phyloP scores from a whole-genome alignment of 2,329 filamentous ascomycete species.

The Fusarium austroafricanum region DNA sequence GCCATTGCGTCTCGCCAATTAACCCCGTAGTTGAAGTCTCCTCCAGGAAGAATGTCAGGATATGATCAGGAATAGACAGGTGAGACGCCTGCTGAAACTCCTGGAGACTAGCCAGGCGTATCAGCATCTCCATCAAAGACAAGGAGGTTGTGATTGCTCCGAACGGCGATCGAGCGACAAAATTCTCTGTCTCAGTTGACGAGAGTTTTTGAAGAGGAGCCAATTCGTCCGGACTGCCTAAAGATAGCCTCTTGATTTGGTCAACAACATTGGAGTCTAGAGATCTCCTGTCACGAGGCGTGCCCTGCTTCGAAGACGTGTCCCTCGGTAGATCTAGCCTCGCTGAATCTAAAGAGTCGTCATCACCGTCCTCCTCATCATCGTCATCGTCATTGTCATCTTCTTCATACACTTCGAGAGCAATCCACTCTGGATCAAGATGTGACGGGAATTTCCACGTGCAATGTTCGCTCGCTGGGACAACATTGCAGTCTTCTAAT shows the following conservation, averaged over 20 bases:
- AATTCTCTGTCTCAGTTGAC: slow-evolving; percentile 43
- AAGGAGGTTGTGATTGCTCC: slow-evolving; percentile 65
- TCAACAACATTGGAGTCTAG: slow-evolving; percentile 55
- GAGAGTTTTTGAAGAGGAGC: slow-evolving; percentile 14
- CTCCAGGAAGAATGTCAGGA: slow-evolving; percentile 87
- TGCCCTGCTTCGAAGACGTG: slow-evolving; percentile 15
- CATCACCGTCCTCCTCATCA: slow-evolving; percentile 55
- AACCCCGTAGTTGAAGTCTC: slow-evolving; percentile 66
- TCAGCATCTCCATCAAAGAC: slow-evolving; percentile 88
- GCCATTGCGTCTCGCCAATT: slow-evolving; percentile 58
- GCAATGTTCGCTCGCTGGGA: neutral
- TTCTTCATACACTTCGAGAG: slow-evolving; percentile 80
- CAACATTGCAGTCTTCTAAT: neutral
- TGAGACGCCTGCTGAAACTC: slow-evolving; percentile 93
- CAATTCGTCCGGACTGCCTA: slow-evolving; percentile 39
- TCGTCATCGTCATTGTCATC: slow-evolving; percentile 59
- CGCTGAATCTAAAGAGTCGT: slow-evolving; percentile 58
- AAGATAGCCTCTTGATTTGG: slow-evolving; percentile 56
- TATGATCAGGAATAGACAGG: slow-evolving; percentile 88
- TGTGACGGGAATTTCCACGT: slow-evolving; percentile 69
- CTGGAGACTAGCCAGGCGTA: slow-evolving; percentile 86
- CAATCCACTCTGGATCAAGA: slow-evolving; percentile 90
- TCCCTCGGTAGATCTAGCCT: slow-evolving; percentile 48
- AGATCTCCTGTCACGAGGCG: slow-evolving; percentile 40
- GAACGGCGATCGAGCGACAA: slow-evolving; percentile 59